Base-by-base conservation (phyloP, 768 basidiomycete species). In the Pleurotus pulmonarius region DNA sequence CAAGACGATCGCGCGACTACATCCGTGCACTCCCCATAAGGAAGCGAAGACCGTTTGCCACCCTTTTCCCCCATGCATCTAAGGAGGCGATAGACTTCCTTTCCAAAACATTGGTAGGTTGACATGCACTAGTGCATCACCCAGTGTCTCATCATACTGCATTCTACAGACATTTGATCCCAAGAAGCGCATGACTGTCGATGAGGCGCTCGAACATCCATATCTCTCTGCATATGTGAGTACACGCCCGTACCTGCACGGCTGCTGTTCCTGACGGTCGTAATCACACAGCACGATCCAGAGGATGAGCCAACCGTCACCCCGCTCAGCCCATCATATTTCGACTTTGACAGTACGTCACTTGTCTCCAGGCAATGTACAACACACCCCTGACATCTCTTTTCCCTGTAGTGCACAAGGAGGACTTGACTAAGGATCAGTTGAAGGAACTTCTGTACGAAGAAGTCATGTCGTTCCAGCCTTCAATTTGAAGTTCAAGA, bases 241-340 rank as follows among this genome's bases (percentile, higher is more conserved):
- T 74, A 20, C 24, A 12, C 44, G 29, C 49, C 37, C 40, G 9
- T 56, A n/a, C 5, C 15, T 46, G 18, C 16, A 43, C 18, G 37
- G 6, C 16, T 24, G 2, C 34, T 46, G 63, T 59, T 18, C 58
- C 22, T 54, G 57, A 48, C 20, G 58, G 55, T 58, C 41, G 46
- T 22, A 11, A 60, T 26, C 54, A 46, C 20, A 2, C 58, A 88
- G 85, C 90, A 93, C 63, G 92, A 94, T 66, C 86, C 93, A 1
- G 88, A 91, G 54, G 94, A 97, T 66, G 94, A 97, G 65, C 94
- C 95, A 2, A 75, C 75, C 25, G 87, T 88, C n/a, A 77, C 83
- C 41, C 86, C 90, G 8, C 80, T 97, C 45, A 87, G 86, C 65
- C 84, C 92, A 0, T 80, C 83, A 45, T 97, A 94, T 72, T 97